Percentiles rank a stretch among this genome's conserved stretches.
These are phyloP conservation scores for Ascochyta koolunga DNA, from an alignment of 2,329 filamentous ascomycete species.

Conservation along the genomic window DNA sequence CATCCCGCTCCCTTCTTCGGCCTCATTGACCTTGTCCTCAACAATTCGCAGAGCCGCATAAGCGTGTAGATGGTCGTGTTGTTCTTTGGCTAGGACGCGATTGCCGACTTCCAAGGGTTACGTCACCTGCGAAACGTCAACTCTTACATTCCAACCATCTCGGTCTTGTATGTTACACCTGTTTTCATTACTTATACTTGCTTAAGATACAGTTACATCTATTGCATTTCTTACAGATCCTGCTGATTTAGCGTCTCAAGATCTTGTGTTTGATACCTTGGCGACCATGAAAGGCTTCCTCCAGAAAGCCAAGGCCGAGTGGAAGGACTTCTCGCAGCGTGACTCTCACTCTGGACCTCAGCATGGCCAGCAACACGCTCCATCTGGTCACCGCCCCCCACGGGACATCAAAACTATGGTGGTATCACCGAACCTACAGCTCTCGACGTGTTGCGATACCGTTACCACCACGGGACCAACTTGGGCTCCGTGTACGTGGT, in stretches of 20 bases:
- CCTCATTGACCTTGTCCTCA: background rate
- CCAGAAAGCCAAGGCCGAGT: constrained; percentile 37
- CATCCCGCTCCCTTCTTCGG: constrained; percentile 8
- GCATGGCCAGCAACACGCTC: background rate
- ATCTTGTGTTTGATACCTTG: background rate
- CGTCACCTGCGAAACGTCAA: constrained; percentile 10
- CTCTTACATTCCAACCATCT: background rate
- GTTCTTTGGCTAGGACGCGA: background rate
- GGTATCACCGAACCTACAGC: constrained; percentile 48
- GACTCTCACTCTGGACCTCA: background rate
- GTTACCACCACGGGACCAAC: constrained; percentile 66
- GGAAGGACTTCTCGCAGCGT: constrained; percentile 20
- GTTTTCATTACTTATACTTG: background rate
- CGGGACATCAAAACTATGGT: constrained; percentile 22
- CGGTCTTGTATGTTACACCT: background rate
- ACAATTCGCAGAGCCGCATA: constrained; percentile 10
- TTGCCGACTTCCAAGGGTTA: constrained; percentile 13
- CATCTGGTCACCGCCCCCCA: background rate
- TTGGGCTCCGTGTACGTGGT: constrained; percentile 66
- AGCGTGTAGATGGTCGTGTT: background rate
- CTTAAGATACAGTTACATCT: background rate
- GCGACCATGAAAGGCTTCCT: constrained; percentile 34
- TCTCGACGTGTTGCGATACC: constrained; percentile 58
- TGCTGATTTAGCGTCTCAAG: background rate
- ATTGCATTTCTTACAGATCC: background rate